A percentile compares a stretch with the other conserved stretches of the same genome.
These are phyloP conservation scores for Tricholoma flavovirens DNA, from an alignment of 768 basidiomycete genomes.

Conservation along the genomic window DNA sequence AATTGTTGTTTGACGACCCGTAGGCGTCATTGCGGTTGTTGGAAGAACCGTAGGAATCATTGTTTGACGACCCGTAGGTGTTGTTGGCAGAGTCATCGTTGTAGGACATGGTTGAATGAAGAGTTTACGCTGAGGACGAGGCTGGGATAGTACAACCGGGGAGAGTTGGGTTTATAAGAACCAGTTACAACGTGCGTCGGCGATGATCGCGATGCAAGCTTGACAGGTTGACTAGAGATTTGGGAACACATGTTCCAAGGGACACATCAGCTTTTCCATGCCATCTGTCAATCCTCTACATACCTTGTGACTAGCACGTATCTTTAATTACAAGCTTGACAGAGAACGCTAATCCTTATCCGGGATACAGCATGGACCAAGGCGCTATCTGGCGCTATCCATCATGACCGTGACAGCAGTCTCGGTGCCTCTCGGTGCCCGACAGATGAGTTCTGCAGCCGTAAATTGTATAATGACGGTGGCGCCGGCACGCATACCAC, in stretches of 20 bases:
- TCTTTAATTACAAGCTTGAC: neutral
- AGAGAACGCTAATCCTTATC: neutral
- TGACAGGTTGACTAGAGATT: neutral
- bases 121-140: neutral
- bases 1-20: slow-evolving; percentile 21
- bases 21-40: slow-evolving; percentile 17
- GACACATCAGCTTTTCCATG: neutral
- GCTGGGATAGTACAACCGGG: neutral
- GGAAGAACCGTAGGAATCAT: slow-evolving; percentile 14
- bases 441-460: too few relatives aligned
- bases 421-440: too few relatives aligned
- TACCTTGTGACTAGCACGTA: neutral
- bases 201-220: neutral
- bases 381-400: neutral
- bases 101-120: slow-evolving; percentile 18
- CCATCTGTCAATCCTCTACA: neutral
- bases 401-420: too few relatives aligned
- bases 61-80: slow-evolving; percentile 22
- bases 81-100: slow-evolving; percentile 16
- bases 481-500: neutral
- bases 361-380: neutral
- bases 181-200: neutral
- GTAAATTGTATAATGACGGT: too few relatives aligned
- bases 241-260: too few relatives aligned
- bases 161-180: neutral